Base-by-base conservation (phyloP, 495 filamentous ascomycete species). In the Wilcoxina mikolae region DNA sequence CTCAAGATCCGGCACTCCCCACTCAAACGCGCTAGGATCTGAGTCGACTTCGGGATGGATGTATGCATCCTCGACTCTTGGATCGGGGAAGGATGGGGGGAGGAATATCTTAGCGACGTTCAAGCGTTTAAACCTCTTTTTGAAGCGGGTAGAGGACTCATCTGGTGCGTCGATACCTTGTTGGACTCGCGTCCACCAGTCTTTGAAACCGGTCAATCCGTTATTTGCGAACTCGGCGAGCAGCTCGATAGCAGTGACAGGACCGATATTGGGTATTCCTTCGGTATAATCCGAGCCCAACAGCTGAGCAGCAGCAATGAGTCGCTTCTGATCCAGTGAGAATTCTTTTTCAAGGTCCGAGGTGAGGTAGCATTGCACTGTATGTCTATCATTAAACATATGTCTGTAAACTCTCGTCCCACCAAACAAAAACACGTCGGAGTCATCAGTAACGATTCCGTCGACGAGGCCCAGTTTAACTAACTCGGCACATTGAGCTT, bases 381-480 rank as follows among this genome's bases (percentile, higher is more conserved):
- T 93, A 61, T 96, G 96, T 69, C 87, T 85, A 61, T 84, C 82
- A 67, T 94, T 96, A 76, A 98, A 98, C 87, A 96, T 93, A 72
- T 98, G 95, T 58, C 96, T 95, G 73, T 96, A 98, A 17, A 98
- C 83, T 15, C 91, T 76, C 0, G 87, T 96, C 27, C 91, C 91
- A 38, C 91, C 91, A 63, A 98, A 98, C 11, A 98, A 78, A 65
- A 98, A 96, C n/a, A 81, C 88, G 73, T 98, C 91, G 11, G 80
- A 86, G 65, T 98, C 91, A 62, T 98, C 91, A 0, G 91, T 98
- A n/a, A 98, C 88, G 59, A 96, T 94, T 9, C 91, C 91, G 65
- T 98, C 91, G 22, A 98, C 91, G 2, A 98, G 76, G 0, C 85
- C 83, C 4, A 95, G 72, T 0, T 69, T 70, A 2, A 96, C 88